phyloP scores from a whole-genome alignment of 1,284 basidiomycete species.

The Macrocystidia cucumis region DNA sequence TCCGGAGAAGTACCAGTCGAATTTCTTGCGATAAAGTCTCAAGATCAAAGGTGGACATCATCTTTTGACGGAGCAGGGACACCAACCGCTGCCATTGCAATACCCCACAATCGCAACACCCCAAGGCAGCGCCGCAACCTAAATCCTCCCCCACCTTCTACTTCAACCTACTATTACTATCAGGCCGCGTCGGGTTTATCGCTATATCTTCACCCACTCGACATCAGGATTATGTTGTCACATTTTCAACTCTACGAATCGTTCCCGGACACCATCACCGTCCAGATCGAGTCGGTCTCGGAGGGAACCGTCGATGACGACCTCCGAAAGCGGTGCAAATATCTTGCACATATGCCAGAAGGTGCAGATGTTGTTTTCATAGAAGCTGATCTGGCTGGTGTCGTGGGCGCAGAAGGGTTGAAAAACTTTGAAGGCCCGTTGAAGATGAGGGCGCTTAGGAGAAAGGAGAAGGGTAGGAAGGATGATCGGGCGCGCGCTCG shows the following conservation, averaged over 20 bases:
- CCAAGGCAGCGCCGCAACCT: conserved; percentile 64
- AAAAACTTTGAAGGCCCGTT: conserved; percentile 77
- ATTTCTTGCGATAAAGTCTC: conserved; percentile 37
- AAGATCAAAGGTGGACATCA: too few relatives aligned
- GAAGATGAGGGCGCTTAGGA: conserved; percentile 64
- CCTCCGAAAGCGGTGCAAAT: conserved; percentile 90
- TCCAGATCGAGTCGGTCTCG: conserved; percentile 74
- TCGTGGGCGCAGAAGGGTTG: conserved; percentile 68
- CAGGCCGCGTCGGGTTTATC: conserved; percentile 90
- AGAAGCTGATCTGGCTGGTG: conserved; percentile 76
- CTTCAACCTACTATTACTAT: conserved; percentile 90
- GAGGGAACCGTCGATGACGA: conserved; percentile 86
- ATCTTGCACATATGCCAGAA: conserved; percentile 88
- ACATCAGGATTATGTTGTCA: conserved; percentile 88
- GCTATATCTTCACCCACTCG: conserved; percentile 91
- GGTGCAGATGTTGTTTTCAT: conserved; percentile 93
- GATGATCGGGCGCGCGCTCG: conserved; percentile 76
- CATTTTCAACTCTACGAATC: conserved; percentile 78
- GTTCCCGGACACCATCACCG: conserved; percentile 79
- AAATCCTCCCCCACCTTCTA: conserved; percentile 75
- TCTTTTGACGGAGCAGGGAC: conserved; percentile 16
- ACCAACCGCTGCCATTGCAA: conserved; percentile 9
- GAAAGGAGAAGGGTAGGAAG: conserved; percentile 72
- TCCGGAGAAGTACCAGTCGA: conserved; percentile 37
- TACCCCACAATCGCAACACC: conserved; percentile 22